phyloP scores from a whole-genome alignment of 495 filamentous ascomycete genomes.

The Paragyromitra xinjiangensis region DNA sequence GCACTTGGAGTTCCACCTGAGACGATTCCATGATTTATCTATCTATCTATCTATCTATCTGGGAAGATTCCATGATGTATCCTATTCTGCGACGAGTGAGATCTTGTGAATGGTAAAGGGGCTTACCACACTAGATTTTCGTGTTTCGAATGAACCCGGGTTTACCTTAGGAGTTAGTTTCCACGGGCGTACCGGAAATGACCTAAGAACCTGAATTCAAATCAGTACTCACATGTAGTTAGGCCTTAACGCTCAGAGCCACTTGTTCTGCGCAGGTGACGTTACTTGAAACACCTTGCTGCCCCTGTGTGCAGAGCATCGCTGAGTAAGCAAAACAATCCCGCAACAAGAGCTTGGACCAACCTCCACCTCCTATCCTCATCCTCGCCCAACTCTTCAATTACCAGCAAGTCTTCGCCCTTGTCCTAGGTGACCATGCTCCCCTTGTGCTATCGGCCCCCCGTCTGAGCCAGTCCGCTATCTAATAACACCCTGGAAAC shows the following conservation, averaged over 20 bases:
- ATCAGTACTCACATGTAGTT: neutral
- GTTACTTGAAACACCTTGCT: conserved; percentile 31
- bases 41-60: no score
- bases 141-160: neutral
- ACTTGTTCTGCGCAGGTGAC: conserved; percentile 3
- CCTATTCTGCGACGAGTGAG: neutral
- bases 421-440: conserved; percentile 70
- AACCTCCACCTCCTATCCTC: conserved; percentile 49
- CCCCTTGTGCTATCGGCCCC: conserved; percentile 57
- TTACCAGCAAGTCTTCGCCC: conserved; percentile 59
- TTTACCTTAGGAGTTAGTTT: neutral
- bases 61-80: neutral
- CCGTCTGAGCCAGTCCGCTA: conserved; percentile 36
- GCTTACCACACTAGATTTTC: neutral
- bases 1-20: no score
- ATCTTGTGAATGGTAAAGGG: neutral
- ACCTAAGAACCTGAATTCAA: neutral
- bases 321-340: conserved; percentile 45
- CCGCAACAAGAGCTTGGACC: conserved; percentile 37
- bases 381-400: conserved; percentile 30
- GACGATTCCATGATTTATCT: neutral
- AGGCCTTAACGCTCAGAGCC: neutral
- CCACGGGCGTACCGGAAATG: neutral
- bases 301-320: conserved; percentile 15
- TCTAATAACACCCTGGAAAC: conserved; percentile 29